Base-by-base conservation (phyloP, 176 grass and related monocot species). In the Aegilops umbellulata region DNA sequence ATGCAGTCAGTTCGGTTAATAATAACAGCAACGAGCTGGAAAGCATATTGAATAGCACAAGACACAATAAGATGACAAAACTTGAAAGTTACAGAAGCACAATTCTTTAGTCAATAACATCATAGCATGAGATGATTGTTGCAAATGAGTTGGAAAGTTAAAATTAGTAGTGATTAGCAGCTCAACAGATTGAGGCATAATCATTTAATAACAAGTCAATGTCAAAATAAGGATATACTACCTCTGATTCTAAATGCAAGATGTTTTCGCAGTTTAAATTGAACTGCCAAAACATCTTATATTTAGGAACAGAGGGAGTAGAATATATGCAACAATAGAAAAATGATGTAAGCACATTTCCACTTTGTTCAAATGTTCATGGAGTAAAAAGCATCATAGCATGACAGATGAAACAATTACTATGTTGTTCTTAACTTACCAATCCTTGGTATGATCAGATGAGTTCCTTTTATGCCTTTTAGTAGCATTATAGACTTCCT, bases 381-480 rank as follows among this genome's bases (percentile, higher is more conserved):
- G n/a, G n/a, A n/a, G n/a, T n/a, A n/a, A n/a, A n/a, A n/a, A n/a
- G n/a, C n/a, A n/a, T n/a, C n/a, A n/a, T n/a, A n/a, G n/a, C n/a
- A n/a, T 35, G 8, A 57, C 19, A 29, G 41, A 38, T 74, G 8
- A 16, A 65, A 32, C 35, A 57, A 80, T 30, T n/a, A 55, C 12
- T 80, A 32, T 51, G 44, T 39, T 64, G 51, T 31, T 53, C 7
- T 42, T 36, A 79, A 58, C 78, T 71, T 91, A 99, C 97, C 97
- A 60, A 96, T 93, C 79, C 77, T 92, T 22, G 97, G 97, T 77
- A 96, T 83, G 65, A 90, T 83, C 79, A 96, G 83, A 57, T 73
- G 88, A 80, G 94, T 99, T 80, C 94, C 97, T 87, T 94, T 96
- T 76, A 96, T 58, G 79, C 92, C 97, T 90, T 84, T 80, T 79